Percentiles rank a stretch among this genome's conserved stretches.
These are phyloP conservation scores for Filosporella fistucella DNA, from an alignment of 495 filamentous ascomycete genomes.

Conservation along the genomic window DNA sequence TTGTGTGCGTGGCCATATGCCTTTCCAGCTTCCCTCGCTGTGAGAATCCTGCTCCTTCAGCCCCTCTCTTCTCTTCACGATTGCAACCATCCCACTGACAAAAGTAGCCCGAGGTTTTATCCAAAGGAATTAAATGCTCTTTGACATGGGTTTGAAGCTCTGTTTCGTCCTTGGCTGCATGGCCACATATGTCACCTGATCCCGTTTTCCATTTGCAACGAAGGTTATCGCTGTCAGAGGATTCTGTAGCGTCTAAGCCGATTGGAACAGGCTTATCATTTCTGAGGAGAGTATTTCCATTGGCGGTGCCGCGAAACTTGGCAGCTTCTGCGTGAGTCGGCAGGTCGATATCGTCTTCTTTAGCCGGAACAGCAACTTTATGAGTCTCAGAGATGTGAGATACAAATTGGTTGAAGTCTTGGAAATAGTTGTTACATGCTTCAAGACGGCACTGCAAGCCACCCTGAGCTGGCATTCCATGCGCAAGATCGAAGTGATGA, in stretches of 20 bases:
- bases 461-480: slow-evolving; percentile 13
- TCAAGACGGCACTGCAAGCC: slow-evolving; percentile 13
- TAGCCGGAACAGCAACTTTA: slow-evolving; percentile 8
- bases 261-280: too few species aligned
- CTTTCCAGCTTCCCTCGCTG: slow-evolving; percentile 57
- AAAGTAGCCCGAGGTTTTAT: slow-evolving; percentile 36
- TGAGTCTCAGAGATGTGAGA: slow-evolving; percentile 15
- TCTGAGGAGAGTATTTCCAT: too few species aligned
- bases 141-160: slow-evolving; percentile 37
- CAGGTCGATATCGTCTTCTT: slow-evolving; percentile 12
- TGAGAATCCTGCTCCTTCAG: slow-evolving; percentile 31
- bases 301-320: too few species aligned
- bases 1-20: slow-evolving; percentile 59
- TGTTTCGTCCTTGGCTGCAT: slow-evolving; percentile 8
- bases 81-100: slow-evolving; percentile 44
- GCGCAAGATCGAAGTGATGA: slow-evolving; percentile 19
- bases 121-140: slow-evolving; percentile 31
- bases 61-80: slow-evolving; percentile 29
- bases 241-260: too few species aligned
- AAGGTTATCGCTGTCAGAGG: too few species aligned
- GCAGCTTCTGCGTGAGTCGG: too few species aligned
- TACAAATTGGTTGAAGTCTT: slow-evolving; percentile 11
- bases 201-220: slow-evolving; percentile 31
- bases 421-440: slow-evolving; percentile 10
- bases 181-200: slow-evolving; percentile 8